phyloP scores from a whole-genome alignment of 2,329 filamentous ascomycete species.

The Cladosporium sp. region DNA sequence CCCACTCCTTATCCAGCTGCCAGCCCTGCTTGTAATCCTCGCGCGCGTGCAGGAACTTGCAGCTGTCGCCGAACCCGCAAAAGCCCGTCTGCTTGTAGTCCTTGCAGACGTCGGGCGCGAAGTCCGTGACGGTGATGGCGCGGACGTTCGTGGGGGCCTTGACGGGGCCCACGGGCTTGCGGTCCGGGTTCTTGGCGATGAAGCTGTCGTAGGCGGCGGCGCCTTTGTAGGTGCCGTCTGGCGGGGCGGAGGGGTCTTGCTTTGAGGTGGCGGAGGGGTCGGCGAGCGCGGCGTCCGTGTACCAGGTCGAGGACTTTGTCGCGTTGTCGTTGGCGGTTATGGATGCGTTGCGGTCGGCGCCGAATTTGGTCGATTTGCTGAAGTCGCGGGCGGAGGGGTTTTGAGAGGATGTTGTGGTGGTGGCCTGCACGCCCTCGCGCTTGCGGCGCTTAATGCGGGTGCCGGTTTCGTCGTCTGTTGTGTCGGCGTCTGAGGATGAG shows the following conservation, averaged over 20 bases:
- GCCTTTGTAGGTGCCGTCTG: slow-evolving; percentile 68
- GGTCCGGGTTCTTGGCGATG: slow-evolving; percentile 73
- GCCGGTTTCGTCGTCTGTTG: slow-evolving; percentile 65
- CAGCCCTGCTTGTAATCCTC: slow-evolving; percentile 85
- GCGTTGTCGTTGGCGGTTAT: slow-evolving; percentile 73
- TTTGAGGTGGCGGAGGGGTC: slow-evolving; percentile 11
- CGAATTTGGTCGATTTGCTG: slow-evolving; percentile 38
- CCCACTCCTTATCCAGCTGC: slow-evolving; percentile 94
- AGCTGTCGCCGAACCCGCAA: slow-evolving; percentile 69
- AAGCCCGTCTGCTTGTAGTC: slow-evolving; percentile 80
- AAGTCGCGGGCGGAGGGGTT: slow-evolving; percentile 24
- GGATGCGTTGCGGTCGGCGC: slow-evolving; percentile 55
- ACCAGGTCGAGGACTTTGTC: slow-evolving; percentile 85
- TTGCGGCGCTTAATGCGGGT: slow-evolving; percentile 72
- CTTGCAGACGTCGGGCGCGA: slow-evolving; percentile 88
- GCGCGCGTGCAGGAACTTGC: slow-evolving; percentile 72
- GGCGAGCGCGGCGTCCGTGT: slow-evolving; percentile 58
- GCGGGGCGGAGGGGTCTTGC: slow-evolving; percentile 41
- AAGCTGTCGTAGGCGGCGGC: slow-evolving; percentile 66
- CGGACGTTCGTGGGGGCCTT: slow-evolving; percentile 86
- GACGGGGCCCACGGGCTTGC: slow-evolving; percentile 63
- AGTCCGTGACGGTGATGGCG: slow-evolving; percentile 85
- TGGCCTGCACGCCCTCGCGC: slow-evolving; percentile 60
- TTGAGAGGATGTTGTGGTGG: slow-evolving; percentile 55
- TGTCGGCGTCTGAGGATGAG: slow-evolving; percentile 53